Percentiles rank a stretch among this genome's conserved stretches.
phyloP scores from a whole-genome alignment of 768 basidiomycete species.

The Termitomyces sp. region DNA sequence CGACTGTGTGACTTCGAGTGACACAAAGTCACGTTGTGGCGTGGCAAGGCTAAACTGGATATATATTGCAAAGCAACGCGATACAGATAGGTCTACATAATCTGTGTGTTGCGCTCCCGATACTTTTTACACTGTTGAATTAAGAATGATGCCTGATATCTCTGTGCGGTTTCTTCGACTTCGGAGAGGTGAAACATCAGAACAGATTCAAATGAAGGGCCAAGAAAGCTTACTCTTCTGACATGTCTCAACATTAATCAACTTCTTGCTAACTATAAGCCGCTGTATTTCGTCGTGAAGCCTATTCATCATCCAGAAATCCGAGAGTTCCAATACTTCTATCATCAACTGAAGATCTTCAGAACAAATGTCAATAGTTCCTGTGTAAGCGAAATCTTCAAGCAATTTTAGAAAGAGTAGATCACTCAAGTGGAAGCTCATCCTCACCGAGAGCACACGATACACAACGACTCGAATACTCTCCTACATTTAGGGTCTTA shows the following conservation, averaged over 20 bases:
- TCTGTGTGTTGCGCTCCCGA: not conserved
- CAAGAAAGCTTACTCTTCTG: conserved; percentile 12
- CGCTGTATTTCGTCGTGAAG: conserved; percentile 23
- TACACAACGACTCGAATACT: conserved; percentile 19
- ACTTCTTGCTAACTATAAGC: conserved; percentile 19
- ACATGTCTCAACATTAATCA: conserved; percentile 23
- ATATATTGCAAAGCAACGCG: not conserved
- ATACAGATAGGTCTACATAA: not conserved
- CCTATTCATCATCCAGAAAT: conserved; percentile 20
- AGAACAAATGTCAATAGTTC: not conserved
- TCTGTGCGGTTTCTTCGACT: not conserved
- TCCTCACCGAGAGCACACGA: conserved; percentile 23
- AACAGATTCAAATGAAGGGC: not conserved
- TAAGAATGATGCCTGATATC: not conserved
- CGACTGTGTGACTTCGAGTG: not conserved
- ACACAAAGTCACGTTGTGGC: not conserved
- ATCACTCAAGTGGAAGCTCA: not conserved
- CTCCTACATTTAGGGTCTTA: conserved; percentile 2
- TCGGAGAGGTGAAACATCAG: not conserved
- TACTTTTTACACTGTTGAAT: not conserved
- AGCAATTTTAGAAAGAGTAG: not conserved
- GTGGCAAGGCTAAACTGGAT: not conserved
- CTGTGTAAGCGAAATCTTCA: conserved; percentile 30
- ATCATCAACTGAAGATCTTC: conserved; percentile 17
- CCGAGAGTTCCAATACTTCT: conserved; percentile 22